Conservation (phyloP, 257 asterid genomes). For the Voacanga thouarsii region DNA sequence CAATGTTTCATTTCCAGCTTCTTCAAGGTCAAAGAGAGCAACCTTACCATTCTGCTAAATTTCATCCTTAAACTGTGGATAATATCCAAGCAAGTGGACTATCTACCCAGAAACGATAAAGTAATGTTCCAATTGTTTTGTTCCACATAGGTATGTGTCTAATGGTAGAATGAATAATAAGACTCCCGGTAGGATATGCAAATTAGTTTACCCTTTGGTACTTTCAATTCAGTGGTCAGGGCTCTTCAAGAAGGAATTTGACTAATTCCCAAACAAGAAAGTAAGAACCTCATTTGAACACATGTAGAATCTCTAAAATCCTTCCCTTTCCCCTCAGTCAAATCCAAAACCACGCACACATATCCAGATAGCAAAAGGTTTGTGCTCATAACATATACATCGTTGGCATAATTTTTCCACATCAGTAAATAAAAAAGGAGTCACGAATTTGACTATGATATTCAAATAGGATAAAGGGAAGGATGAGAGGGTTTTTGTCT, state of each 20-base stretch:
- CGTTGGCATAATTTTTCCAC: background rate
- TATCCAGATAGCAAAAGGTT: background rate
- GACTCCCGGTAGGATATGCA: background rate
- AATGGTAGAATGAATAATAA: background rate
- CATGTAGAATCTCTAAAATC: background rate
- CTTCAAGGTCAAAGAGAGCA: background rate
- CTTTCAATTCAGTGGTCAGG: background rate
- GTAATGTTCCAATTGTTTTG: background rate
- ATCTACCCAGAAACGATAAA: background rate
- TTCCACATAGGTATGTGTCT: too few species aligned
- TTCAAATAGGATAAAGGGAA: background rate
- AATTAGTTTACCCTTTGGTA: background rate
- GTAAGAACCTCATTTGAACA: background rate
- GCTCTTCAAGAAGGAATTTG: background rate
- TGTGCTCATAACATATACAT: background rate
- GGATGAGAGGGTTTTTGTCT: too few species aligned
- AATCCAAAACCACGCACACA: background rate
- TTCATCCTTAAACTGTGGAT: background rate
- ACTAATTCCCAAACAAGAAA: background rate
- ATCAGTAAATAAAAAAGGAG: background rate
- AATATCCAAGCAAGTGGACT: background rate
- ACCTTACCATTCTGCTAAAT: background rate
- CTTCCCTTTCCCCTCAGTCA: background rate
- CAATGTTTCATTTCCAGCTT: background rate
- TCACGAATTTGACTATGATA: background rate